phyloP scores from a whole-genome alignment of 345 rosid species.

The Brassica napus region DNA sequence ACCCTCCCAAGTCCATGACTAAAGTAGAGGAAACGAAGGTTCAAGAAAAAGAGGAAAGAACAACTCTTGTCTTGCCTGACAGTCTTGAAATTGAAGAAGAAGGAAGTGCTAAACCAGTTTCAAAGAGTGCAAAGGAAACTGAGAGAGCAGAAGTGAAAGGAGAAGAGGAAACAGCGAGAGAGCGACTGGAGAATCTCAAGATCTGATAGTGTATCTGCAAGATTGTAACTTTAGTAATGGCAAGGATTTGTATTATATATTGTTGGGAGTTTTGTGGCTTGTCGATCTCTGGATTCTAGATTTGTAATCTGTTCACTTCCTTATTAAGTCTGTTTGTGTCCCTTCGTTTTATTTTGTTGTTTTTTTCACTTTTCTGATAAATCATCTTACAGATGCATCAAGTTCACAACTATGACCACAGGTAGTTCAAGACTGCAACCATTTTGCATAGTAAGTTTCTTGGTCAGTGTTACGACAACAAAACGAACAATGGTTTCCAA shows the following conservation, averaged over 20 bases:
- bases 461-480: constrained; percentile 18
- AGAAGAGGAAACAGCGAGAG: constrained; percentile 47
- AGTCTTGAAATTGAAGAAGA: constrained; percentile 19
- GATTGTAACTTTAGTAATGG: constrained; percentile 26
- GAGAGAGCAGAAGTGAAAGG: constrained; percentile 31
- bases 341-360: not conserved
- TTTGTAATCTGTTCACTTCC: constrained; percentile 31
- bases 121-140: constrained; percentile 39
- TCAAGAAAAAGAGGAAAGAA: constrained; percentile 7
- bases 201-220: constrained; percentile 45
- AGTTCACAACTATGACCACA: not conserved
- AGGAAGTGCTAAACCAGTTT: not conserved
- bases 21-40: constrained; percentile 23
- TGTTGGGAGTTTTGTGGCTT: constrained; percentile 32
- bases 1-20: constrained; percentile 15
- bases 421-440: not conserved
- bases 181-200: constrained; percentile 54
- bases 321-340: constrained; percentile 30
- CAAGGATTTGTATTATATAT: constrained; percentile 39
- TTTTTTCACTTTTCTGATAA: not conserved
- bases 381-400: not conserved
- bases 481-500: constrained; percentile 13
- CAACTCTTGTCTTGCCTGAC: constrained; percentile 26
- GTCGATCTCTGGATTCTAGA: constrained; percentile 26
- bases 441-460: not conserved